A percentile compares a stretch with the other conserved stretches of the same genome.
phyloP scores from a whole-genome alignment of 2,329 filamentous ascomycete species.

The Aspergillus hiratsukae region DNA sequence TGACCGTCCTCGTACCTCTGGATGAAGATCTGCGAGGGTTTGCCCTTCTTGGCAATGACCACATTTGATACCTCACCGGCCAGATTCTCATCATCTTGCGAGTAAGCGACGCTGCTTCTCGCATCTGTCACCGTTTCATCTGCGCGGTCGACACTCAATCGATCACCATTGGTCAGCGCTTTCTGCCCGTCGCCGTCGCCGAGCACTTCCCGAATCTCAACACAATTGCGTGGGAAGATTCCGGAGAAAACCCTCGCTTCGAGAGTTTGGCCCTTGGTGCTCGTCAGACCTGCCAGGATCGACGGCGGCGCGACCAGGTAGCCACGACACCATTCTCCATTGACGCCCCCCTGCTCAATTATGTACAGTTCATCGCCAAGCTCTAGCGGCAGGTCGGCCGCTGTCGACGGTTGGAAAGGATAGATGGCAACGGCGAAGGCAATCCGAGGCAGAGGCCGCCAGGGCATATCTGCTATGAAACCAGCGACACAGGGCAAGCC shows the following conservation, averaged over 20 bases:
- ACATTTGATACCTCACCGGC: constrained; percentile 29
- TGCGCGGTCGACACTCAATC: constrained; percentile 32
- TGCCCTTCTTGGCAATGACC: constrained; percentile 36
- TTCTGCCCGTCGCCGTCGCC: constrained; percentile 59
- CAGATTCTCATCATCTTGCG: constrained; percentile 22
- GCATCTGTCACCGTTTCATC: constrained; percentile 25
- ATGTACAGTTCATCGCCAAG: constrained; percentile 98
- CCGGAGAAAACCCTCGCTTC: constrained; percentile 97
- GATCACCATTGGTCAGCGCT: constrained; percentile 30
- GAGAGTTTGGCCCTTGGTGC: constrained; percentile 83
- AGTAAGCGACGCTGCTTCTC: constrained; percentile 26
- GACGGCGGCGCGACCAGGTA: constrained; percentile 94
- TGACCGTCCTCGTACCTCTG: constrained; percentile 31
- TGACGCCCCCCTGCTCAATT: constrained; percentile 82
- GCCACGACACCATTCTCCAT: constrained; percentile 89
- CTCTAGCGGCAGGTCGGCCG: constrained; percentile 91
- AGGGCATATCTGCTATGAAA: constrained; percentile 65
- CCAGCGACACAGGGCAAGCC: constrained; percentile 14
- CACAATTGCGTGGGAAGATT: constrained; percentile 91
- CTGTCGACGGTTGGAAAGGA: constrained; percentile 80
- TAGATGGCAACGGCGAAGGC: constrained; percentile 96
- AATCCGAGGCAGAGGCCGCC: constrained; percentile 93
- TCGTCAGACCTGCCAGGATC: constrained; percentile 84
- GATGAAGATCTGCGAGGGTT: constrained; percentile 37
- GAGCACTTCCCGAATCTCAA: constrained; percentile 89